Base-by-base conservation (phyloP, 139 green algal genomes). In the Bryopsis sp. region DNA sequence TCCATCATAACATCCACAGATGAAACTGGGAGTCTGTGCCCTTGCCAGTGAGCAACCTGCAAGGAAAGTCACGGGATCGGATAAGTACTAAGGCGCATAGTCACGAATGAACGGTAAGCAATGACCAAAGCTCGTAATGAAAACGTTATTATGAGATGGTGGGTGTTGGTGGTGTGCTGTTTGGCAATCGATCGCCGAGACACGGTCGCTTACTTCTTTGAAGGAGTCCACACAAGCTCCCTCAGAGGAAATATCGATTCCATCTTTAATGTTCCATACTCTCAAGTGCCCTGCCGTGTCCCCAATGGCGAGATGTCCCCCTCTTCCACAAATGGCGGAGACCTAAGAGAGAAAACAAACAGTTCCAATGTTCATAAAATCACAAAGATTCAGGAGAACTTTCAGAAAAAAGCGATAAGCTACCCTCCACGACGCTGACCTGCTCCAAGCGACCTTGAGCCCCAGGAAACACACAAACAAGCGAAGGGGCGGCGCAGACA, bases 271-370 rank as follows among this genome's bases (percentile, higher is more conserved):
- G 70, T 89, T 80, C 73, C 74, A 89, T 37, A 90, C 71, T 15
- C 81, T 71, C 26, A 94, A 43, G 60, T 91, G 84, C 0, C 87
- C 87, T 1, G 71, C 62, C 24, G 75, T 89, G 76, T 92, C 86
- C 1, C 81, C 84, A 4, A 83, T 70, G 15, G 83, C 75, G 29
- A 91, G 29, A 4, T 74, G 6, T 24, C 31, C 29, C 3, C 11
- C 15, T 28, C 58, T 5, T 46, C 31, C 29, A 35, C 4, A 15
- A 7, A 65, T 8, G 4, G 58, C 58, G 43, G 58, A 65, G 6
- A 65, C 58, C 58, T 65, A 43, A 6, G 19, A 65, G 26, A 65
- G 6, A 28, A 61, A 22, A 36, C 48, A 61, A 31, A 8, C 19
- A 34, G 8, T 31, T 26, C 11, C 8, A 61, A n/a, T n/a, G n/a